phyloP scores from a whole-genome alignment of 495 filamentous ascomycete species.

The Polyplosphaeria fusca region DNA sequence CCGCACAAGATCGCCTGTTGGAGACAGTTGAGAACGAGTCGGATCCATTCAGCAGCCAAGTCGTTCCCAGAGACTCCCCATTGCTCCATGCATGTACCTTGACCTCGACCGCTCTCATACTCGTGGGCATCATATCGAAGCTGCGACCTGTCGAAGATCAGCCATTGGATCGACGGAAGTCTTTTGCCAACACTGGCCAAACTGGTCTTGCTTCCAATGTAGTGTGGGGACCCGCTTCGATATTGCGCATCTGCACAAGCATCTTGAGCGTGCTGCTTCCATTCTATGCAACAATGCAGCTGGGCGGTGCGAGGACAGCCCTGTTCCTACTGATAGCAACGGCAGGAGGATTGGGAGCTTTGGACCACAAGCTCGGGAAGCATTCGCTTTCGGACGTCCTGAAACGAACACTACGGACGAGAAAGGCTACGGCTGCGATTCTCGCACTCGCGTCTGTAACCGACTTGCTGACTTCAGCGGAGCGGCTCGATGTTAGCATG shows the following conservation, averaged over 20 bases:
- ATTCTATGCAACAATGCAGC: constrained; percentile 54
- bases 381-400: constrained; percentile 28
- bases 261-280: constrained; percentile 49
- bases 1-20: background rate
- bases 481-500: background rate
- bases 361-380: constrained; percentile 30
- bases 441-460: constrained; percentile 19
- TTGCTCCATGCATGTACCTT: constrained; percentile 40
- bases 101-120: constrained; percentile 44
- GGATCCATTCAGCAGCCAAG: background rate
- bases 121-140: constrained; percentile 43
- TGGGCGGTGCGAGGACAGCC: constrained; percentile 55
- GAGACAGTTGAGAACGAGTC: constrained; percentile 7
- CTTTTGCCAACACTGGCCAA: constrained; percentile 15
- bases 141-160: constrained; percentile 30
- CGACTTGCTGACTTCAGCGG: constrained; percentile 22
- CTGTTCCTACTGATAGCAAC: constrained; percentile 49
- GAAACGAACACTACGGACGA: constrained; percentile 36
- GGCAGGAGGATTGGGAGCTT: constrained; percentile 41
- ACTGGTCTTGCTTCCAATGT: background rate
- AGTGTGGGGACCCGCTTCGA: constrained; percentile 5
- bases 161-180: constrained; percentile 40
- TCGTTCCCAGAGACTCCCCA: constrained; percentile 6
- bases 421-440: constrained; percentile 35
- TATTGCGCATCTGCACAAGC: constrained; percentile 21